Conservation (phyloP, 345 rosid species). For the Bruguiera gymnorhiza region DNA sequence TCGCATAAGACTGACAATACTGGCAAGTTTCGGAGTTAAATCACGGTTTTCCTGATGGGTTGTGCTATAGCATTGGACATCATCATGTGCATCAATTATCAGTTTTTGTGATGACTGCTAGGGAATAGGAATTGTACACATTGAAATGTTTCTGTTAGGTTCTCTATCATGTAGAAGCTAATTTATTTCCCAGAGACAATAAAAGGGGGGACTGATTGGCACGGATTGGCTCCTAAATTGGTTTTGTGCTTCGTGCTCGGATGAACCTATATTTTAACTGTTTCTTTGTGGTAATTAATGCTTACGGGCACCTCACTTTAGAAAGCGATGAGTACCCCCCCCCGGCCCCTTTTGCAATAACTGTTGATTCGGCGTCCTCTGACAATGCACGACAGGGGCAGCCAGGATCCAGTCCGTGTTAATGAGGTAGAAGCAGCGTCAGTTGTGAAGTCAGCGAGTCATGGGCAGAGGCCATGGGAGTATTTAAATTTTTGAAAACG, state of each 20-base stretch:
- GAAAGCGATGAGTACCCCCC: conserved; percentile 78
- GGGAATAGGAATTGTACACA: too few relatives aligned
- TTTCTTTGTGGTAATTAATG: background rate
- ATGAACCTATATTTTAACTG: background rate
- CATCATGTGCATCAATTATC: background rate
- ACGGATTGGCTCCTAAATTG: background rate
- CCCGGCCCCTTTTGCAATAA: background rate
- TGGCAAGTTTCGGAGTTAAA: conserved; percentile 36
- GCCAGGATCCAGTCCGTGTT: too few relatives aligned
- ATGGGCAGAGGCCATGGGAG: conserved; percentile 70
- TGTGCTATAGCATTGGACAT: background rate
- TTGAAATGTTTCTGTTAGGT: background rate
- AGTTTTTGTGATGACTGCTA: background rate
- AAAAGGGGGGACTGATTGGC: too few relatives aligned
- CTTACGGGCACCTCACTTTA: conserved; percentile 76
- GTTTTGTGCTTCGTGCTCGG: background rate
- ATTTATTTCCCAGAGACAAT: background rate
- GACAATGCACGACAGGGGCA: conserved; percentile 36
- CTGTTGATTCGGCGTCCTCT: background rate
- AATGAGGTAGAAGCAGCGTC: too few relatives aligned
- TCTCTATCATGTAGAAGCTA: background rate
- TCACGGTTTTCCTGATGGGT: background rate
- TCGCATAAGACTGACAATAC: conserved; percentile 89
- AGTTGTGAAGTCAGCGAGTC: too few relatives aligned
- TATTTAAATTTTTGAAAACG: conserved; percentile 19